Evolutionary conservation across 2,329 filamentous ascomycete species (phyloP).

Genomic region (Apiospora malaysiana): DNA sequence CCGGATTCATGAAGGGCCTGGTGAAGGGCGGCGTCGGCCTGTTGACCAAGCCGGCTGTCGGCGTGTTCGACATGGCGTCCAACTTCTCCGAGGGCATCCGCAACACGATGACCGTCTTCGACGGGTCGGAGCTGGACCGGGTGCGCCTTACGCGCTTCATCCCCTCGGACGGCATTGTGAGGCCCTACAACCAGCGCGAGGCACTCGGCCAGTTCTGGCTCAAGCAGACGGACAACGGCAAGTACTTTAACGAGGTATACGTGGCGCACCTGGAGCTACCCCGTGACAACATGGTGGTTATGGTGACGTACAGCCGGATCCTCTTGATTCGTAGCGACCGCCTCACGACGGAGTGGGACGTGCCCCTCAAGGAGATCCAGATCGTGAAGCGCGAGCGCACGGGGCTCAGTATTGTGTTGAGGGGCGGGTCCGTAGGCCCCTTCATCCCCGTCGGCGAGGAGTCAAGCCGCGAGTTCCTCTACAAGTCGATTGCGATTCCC

Average conservation of each 20-base stretch:
- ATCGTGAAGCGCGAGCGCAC: slow-evolving; percentile 97
- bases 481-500: slow-evolving; percentile 69
- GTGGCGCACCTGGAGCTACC: slow-evolving; percentile 95
- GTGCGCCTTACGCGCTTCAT: slow-evolving; percentile 94
- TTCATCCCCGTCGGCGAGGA: slow-evolving; percentile 96
- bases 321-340: slow-evolving; percentile 88
- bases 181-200: slow-evolving; percentile 92
- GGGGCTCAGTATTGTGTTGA: slow-evolving; percentile 85
- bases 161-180: slow-evolving; percentile 88
- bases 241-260: slow-evolving; percentile 97
- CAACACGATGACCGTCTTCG: slow-evolving; percentile 98
- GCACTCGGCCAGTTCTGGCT: slow-evolving; percentile 98
- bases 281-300: slow-evolving; percentile 84
- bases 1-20: slow-evolving; percentile 96
- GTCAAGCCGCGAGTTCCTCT: slow-evolving; percentile 68
- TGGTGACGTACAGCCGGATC: slow-evolving; percentile 87
- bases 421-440: slow-evolving; percentile 90
- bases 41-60: slow-evolving; percentile 96
- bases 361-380: slow-evolving; percentile 93
- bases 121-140: slow-evolving; percentile 90
- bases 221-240: slow-evolving; percentile 96
- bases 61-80: slow-evolving; percentile 94
- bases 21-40: slow-evolving; percentile 93
- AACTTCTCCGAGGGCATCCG: slow-evolving; percentile 97
- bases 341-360: slow-evolving; percentile 92